These are phyloP conservation scores for Vitis vinifera DNA, from an alignment of 164 flowering plant genomes.

Conservation along the genomic window ASM3070453v1 NC_081820.1:148501-149000, in stretches of 20 bases:
- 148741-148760: slow-evolving; percentile 84
- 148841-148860: not conserved
- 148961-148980: slow-evolving; percentile 37
- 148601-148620: slow-evolving; percentile 84
- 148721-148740: slow-evolving; percentile 12
- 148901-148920: too few relatives aligned
- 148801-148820: slow-evolving; percentile 14
- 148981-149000: slow-evolving; percentile 65
- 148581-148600: slow-evolving; percentile 91
- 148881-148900: too few relatives aligned
- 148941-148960: too few relatives aligned
- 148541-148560: slow-evolving; percentile 61
- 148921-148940: too few relatives aligned
- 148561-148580: slow-evolving; percentile 85
- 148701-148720: too few relatives aligned
- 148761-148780: slow-evolving; percentile 86
- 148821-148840: slow-evolving; percentile 71
- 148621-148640: slow-evolving; percentile 51
- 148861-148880: too few relatives aligned
- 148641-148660: not conserved
- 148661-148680: too few relatives aligned
- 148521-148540: too few relatives aligned
- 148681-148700: not conserved
- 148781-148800: slow-evolving; percentile 38
- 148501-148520: too few relatives aligned